Conservation (phyloP, 1,284 basidiomycete genomes). For the Austropuccinia psidii region DNA sequence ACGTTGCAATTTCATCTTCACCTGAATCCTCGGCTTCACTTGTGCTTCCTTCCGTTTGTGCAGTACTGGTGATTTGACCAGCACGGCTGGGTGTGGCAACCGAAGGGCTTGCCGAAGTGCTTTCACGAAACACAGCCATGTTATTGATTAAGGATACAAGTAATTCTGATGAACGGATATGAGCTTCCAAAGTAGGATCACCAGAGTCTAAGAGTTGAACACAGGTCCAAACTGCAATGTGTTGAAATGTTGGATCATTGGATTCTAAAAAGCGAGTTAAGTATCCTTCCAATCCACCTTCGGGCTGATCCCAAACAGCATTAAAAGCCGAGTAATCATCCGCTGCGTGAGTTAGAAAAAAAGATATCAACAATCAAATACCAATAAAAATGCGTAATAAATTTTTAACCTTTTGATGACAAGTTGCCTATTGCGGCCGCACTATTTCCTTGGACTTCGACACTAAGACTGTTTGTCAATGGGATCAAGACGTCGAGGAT, state of each 20-base stretch:
- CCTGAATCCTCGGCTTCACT: slow-evolving; percentile 53
- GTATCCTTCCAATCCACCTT: slow-evolving; percentile 93
- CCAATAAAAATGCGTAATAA: background rate
- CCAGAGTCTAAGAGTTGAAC: slow-evolving; percentile 15
- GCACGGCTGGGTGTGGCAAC: slow-evolving; percentile 65
- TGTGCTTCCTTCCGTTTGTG: slow-evolving; percentile 47
- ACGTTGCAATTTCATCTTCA: slow-evolving; percentile 74
- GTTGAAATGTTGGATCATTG: slow-evolving; percentile 97
- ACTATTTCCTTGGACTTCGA: slow-evolving; percentile 97
- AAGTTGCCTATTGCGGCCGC: slow-evolving; percentile 96
- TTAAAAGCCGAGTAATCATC: slow-evolving; percentile 98
- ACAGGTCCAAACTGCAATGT: slow-evolving; percentile 83
- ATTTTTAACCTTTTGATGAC: slow-evolving; percentile 72
- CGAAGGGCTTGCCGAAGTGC: slow-evolving; percentile 62
- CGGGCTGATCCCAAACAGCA: slow-evolving; percentile 95
- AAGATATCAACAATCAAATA: background rate
- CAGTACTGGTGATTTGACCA: slow-evolving; percentile 68
- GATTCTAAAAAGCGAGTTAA: slow-evolving; percentile 88
- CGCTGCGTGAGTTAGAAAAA: slow-evolving; percentile 53
- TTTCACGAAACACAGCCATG: slow-evolving; percentile 65
- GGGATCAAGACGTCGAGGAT: slow-evolving; percentile 97
- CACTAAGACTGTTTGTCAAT: slow-evolving; percentile 86
- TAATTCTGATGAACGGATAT: slow-evolving; percentile 71
- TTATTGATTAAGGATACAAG: slow-evolving; percentile 75
- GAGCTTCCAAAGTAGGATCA: slow-evolving; percentile 81